Evolutionary conservation across 306 rosid genomes (phyloP), one percentile per base, ranked within the genome.

Genomic region (Cercis canadensis): DNA sequence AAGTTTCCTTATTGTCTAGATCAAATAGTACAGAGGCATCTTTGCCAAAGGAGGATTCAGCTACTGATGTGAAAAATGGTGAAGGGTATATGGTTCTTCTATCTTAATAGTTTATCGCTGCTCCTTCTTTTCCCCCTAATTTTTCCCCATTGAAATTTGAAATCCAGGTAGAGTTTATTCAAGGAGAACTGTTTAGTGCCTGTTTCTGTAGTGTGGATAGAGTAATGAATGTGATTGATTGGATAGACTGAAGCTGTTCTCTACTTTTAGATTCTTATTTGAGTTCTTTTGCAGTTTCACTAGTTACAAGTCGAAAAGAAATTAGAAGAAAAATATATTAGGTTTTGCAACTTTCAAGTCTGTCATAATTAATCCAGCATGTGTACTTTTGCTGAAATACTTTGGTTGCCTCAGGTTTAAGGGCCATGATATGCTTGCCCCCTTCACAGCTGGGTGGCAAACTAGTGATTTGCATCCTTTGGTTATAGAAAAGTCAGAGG

Each of bases 401-500:
- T 58, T 61, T 46, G 54, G 53, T 57, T 65, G 37, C 79, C 55
- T 41, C 86, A 94, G 99, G 80, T 85, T 67, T 67, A 89, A 77
- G 81, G 91, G 96, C 44, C 99, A 94, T 75, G 85, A 78, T 63
- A 94, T 94, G 99, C 97, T 94, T 75, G 99, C 99, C 40, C 99
- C 99, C 75, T 94, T 94, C 89, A 94, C 97, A 8, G 84, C 97
- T 19, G 99, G 97, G 76, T 81, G 90, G 88, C 92, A 87, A 76
- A 72, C 81, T 56, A 11, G 77, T 46, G 92, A 89, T 76, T 21
- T 70, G 75, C 34, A 82, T 74, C 99, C 99, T 63, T 72, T 91
- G 69, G 14, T 95, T 67, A 87, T 95, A 69, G 99, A 87, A 5
- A 95, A 74, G 79, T 91, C 99, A 21, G 96, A 89, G 97, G 89